phyloP scores from a whole-genome alignment of 805 yeast species.

The Zygotorulaspora florentina region DNA sequence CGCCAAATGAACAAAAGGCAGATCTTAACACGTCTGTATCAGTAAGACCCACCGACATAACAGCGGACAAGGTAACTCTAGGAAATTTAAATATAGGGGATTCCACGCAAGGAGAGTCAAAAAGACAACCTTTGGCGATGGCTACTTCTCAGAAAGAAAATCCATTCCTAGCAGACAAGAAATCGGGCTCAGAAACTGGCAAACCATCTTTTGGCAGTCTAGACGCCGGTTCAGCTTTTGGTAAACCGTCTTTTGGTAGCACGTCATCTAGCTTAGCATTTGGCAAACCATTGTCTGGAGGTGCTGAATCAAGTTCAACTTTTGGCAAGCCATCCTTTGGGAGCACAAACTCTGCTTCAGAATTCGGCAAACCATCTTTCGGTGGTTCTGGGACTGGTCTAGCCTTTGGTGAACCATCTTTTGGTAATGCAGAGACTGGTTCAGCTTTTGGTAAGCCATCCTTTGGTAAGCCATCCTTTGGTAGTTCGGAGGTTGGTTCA shows the following conservation, averaged over 20 bases:
- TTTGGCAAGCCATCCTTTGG: constrained; percentile 18
- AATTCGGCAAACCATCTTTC: constrained; percentile 15
- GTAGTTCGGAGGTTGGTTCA: background rate
- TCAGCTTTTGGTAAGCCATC: constrained; percentile 26
- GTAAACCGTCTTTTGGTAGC: constrained; percentile 23
- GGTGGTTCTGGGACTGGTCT: constrained; percentile 6
- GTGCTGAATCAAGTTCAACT: constrained; percentile 4
- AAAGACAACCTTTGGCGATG: background rate
- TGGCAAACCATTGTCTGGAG: constrained; percentile 14
- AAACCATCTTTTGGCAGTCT: constrained; percentile 21
- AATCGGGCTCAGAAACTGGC: constrained; percentile 20
- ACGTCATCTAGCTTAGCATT: constrained; percentile 11
- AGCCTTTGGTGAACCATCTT: constrained; percentile 14
- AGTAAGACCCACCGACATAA: background rate
- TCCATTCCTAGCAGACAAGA: background rate
- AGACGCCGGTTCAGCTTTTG: constrained; percentile 14
- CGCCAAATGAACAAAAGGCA: background rate
- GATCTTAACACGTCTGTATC: constrained; percentile 1
- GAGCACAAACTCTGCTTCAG: constrained; percentile 18
- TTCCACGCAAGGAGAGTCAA: background rate
- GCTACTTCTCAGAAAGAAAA: background rate
- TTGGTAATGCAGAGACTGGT: constrained; percentile 8
- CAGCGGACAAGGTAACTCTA: background rate
- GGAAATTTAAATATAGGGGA: background rate
- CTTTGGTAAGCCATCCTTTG: constrained; percentile 25